These are phyloP conservation scores for Tuber calosporum DNA, from an alignment of 495 filamentous ascomycete species.

Conservation along the genomic window DNA sequence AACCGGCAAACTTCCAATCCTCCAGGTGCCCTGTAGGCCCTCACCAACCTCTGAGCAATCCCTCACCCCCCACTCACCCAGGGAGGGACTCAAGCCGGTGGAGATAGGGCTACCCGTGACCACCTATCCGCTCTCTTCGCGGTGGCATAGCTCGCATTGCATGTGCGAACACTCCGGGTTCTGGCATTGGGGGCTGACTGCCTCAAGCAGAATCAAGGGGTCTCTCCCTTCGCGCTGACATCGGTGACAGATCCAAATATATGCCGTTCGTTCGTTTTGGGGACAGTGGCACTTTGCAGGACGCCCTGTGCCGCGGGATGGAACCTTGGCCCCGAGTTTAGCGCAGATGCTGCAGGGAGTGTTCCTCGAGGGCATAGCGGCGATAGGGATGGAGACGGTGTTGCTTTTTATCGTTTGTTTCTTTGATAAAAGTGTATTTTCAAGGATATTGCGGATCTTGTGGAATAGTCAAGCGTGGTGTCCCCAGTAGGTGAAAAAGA, in stretches of 20 bases:
- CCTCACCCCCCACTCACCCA: neutral
- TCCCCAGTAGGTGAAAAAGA: neutral
- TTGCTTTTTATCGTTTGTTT: neutral
- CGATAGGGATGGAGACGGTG: neutral
- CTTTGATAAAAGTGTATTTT: neutral
- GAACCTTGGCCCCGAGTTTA: fast-evolving
- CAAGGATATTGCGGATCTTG: neutral
- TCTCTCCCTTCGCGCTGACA: neutral
- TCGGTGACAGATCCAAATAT: neutral
- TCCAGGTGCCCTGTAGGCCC: neutral
- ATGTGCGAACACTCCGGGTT: neutral
- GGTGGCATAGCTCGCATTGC: too few relatives aligned
- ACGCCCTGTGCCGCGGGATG: neutral
- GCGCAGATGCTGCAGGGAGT: neutral
- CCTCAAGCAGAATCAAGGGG: neutral
- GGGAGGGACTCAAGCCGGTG: neutral
- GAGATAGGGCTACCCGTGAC: neutral
- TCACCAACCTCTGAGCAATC: neutral
- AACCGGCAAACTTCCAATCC: neutral
- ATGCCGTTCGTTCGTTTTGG: neutral
- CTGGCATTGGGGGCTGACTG: neutral
- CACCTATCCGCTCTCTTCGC: neutral
- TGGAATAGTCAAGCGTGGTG: neutral
- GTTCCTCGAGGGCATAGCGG: neutral
- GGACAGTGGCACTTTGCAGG: neutral